Conservation (phyloP, 805 yeast species). For the Candida ascalaphidarum region DNA sequence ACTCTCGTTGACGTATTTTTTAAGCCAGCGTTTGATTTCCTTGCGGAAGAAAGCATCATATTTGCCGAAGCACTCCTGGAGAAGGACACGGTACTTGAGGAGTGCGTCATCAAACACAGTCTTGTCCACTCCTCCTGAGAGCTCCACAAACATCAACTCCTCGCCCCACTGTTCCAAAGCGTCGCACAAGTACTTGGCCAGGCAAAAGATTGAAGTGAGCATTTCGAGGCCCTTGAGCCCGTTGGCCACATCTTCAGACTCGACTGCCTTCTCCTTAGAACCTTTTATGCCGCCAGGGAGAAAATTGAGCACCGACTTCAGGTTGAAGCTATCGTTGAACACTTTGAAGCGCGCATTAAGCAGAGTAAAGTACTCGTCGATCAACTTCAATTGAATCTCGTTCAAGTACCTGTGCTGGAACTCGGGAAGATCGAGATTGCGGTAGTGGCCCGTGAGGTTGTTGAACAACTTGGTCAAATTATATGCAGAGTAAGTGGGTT, state of each 20-base stretch:
- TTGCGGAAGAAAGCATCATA: conserved; percentile 22
- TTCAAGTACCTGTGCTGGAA: conserved; percentile 46
- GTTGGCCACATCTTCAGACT: conserved; percentile 4
- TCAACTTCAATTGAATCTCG: conserved; percentile 47
- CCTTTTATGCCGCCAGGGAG: conserved; percentile 30
- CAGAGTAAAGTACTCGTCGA: conserved; percentile 40
- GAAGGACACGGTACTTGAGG: conserved; percentile 13
- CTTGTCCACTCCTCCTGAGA: conserved; percentile 26
- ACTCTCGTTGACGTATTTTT: conserved; percentile 27
- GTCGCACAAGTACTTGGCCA: conserved; percentile 18
- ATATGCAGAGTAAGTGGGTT: conserved; percentile 57
- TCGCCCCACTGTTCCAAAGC: conserved; percentile 30
- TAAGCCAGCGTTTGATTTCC: conserved; percentile 22
- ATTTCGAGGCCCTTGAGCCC: conserved; percentile 18
- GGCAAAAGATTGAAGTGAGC: conserved; percentile 26
- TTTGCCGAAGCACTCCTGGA: conserved; percentile 10
- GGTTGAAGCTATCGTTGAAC: conserved; percentile 29
- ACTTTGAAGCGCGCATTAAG: conserved; percentile 27
- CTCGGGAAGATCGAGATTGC: conserved; percentile 39
- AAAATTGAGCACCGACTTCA: conserved; percentile 21
- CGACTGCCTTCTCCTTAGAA: conserved; percentile 14
- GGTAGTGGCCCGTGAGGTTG: conserved; percentile 47
- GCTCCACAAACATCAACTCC: conserved; percentile 29
- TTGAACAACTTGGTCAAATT: conserved; percentile 50
- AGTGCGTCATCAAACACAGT: conserved; percentile 23